These are phyloP conservation scores for Tetracentron sinense DNA, from an alignment of 164 flowering plant species.

Conservation along the genomic window DNA sequence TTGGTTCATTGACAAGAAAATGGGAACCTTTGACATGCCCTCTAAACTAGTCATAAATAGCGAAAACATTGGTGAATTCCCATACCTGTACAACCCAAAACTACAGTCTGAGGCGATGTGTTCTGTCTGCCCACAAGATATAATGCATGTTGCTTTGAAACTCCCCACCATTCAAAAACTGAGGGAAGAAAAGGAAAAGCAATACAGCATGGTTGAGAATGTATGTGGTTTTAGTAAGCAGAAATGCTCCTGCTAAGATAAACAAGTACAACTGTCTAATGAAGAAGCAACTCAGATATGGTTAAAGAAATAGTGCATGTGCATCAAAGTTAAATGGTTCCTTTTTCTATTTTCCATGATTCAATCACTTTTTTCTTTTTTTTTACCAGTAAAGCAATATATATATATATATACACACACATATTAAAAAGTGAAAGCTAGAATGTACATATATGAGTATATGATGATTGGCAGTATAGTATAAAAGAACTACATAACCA, in stretches of 20 bases:
- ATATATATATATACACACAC: too few relatives aligned
- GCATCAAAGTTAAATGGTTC: neutral
- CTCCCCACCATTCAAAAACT: neutral
- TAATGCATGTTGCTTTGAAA: neutral
- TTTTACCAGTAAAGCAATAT: too few relatives aligned
- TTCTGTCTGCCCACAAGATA: neutral
- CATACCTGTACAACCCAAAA: neutral
- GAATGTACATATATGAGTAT: too few relatives aligned
- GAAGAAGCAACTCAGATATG: neutral
- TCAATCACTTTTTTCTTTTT: too few relatives aligned
- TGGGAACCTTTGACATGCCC: too few relatives aligned
- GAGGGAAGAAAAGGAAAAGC: neutral
- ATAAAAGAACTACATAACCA: too few relatives aligned
- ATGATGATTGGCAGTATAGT: too few relatives aligned
- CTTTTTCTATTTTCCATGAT: too few relatives aligned
- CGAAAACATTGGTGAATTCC: neutral
- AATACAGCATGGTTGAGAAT: neutral
- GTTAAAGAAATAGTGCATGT: neutral
- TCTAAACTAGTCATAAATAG: neutral
- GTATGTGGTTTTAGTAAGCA: too few relatives aligned
- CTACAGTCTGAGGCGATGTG: neutral
- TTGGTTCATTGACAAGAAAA: too few relatives aligned
- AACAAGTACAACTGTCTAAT: neutral
- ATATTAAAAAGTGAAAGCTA: too few relatives aligned
- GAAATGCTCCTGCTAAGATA: too few relatives aligned